phyloP scores from a whole-genome alignment of 2,329 filamentous ascomycete species.

The Aspergillus novoparasiticus region DNA sequence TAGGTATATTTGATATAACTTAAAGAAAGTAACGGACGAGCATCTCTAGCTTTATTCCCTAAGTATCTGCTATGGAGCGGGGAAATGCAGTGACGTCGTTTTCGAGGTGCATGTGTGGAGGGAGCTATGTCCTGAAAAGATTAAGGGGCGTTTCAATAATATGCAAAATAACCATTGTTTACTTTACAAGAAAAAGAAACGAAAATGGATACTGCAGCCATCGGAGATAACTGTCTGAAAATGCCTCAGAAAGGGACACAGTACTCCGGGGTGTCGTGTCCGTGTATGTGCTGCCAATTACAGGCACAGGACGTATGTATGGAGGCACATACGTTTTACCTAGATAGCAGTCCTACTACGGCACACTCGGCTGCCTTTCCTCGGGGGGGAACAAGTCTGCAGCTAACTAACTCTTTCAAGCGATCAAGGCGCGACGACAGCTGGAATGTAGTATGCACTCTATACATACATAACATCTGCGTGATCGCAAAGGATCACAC shows the following conservation, averaged over 20 bases:
- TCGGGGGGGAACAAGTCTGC: background rate
- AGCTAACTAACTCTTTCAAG: slow-evolving; percentile 3
- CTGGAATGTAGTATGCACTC: slow-evolving; percentile 1
- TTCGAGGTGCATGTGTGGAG: background rate
- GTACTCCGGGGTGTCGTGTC: background rate
- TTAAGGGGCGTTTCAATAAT: background rate
- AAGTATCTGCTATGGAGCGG: background rate
- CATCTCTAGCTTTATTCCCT: background rate
- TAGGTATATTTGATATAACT: background rate
- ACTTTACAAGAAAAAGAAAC: background rate
- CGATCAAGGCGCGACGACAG: background rate
- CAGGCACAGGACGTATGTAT: background rate
- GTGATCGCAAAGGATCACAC: background rate
- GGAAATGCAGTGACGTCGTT: background rate
- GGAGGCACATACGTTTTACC: background rate
- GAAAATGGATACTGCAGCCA: background rate
- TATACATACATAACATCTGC: background rate
- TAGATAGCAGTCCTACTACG: background rate
- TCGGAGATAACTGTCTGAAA: background rate
- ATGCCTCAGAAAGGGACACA: background rate
- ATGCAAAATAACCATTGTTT: background rate
- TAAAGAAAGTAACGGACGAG: background rate
- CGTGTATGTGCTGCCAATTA: background rate
- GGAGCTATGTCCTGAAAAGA: background rate
- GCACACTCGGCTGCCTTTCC: slow-evolving; percentile 8